These are phyloP conservation scores for Ophiocordyceps camponoti-saundersi DNA, from an alignment of 2,329 filamentous ascomycete species.

Conservation along the genomic window DNA sequence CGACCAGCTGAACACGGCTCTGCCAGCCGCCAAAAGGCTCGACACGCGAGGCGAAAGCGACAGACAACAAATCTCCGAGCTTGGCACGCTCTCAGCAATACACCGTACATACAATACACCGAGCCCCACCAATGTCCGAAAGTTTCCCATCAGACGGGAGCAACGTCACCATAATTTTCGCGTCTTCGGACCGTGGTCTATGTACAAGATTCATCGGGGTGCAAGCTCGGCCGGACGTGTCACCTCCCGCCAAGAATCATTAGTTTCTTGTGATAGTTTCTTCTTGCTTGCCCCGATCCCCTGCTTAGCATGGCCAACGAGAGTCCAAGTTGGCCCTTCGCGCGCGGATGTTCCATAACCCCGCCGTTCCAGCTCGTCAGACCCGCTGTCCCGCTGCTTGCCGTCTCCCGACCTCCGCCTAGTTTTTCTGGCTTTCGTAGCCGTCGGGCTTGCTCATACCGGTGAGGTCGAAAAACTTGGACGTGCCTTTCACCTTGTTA, in stretches of 20 bases:
- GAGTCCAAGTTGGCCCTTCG: neutral
- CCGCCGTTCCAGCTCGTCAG: neutral
- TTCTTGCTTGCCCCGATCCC: neutral
- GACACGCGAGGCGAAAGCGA: neutral
- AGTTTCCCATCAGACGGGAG: neutral
- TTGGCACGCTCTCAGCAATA: neutral
- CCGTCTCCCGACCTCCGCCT: slow-evolving; percentile 7
- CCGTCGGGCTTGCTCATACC: slow-evolving; percentile 68
- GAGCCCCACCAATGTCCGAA: neutral
- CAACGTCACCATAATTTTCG: neutral
- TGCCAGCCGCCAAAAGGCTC: neutral
- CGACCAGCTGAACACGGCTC: slow-evolving; percentile 22
- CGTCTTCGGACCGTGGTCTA: slow-evolving; percentile 1
- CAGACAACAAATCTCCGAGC: neutral
- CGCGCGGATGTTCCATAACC: neutral
- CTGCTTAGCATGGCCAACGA: neutral
- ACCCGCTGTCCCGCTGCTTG: neutral
- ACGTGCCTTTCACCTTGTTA: slow-evolving; percentile 31
- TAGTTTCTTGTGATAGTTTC: slow-evolving; percentile 3
- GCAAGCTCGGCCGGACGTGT: slow-evolving; percentile 7
- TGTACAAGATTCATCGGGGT: slow-evolving; percentile 10
- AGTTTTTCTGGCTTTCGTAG: slow-evolving; percentile 54
- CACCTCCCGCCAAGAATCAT: slow-evolving; percentile 6
- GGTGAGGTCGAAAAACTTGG: slow-evolving; percentile 73
- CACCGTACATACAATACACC: slow-evolving; percentile 1